Evolutionary conservation across 805 yeast genomes (phyloP).

Genomic region (Cephaloascus albidus): DNA sequence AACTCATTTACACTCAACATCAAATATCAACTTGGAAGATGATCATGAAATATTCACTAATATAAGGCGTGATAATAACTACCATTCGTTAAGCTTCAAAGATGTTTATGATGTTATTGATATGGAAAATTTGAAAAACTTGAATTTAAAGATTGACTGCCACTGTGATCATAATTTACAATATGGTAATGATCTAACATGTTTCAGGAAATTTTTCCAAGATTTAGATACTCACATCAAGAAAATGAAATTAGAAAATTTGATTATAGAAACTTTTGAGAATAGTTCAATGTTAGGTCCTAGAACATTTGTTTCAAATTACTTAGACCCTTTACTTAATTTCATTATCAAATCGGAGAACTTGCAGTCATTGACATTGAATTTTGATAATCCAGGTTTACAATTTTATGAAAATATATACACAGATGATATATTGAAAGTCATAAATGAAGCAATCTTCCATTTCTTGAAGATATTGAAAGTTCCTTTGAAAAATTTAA

Average conservation of each 20-base stretch:
- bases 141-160: neutral
- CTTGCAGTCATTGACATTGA: neutral
- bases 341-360: neutral
- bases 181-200: neutral
- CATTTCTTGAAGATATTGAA: neutral
- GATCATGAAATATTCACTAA: neutral
- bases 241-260: neutral
- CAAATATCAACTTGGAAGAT: neutral
- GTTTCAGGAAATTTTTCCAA: neutral
- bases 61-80: neutral
- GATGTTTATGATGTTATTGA: neutral
- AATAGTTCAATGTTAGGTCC: neutral
- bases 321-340: neutral
- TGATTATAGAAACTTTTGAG: neutral
- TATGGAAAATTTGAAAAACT: neutral
- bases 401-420: neutral
- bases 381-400: constrained; percentile 1
- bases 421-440: neutral
- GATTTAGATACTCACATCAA: neutral
- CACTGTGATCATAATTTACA: neutral
- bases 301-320: neutral
- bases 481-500: neutral
- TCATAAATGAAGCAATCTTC: neutral
- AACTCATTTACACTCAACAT: neutral
- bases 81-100: neutral